Evolutionary conservation across 305 asterid genomes (phyloP).

Genomic region (Withania somnifera): DNA sequence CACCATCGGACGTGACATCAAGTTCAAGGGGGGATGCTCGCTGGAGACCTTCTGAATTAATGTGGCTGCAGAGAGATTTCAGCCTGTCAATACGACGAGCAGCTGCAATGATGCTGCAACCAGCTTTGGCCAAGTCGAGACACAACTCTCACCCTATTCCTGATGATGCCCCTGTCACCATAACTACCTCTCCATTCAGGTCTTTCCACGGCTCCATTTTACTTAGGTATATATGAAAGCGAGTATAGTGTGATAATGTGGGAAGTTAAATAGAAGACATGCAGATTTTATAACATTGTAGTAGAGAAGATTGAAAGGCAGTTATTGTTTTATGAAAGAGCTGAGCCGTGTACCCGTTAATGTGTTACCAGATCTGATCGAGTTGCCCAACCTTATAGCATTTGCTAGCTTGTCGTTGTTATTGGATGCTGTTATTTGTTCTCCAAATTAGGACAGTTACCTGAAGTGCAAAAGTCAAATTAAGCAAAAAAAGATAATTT

Average conservation of each 20-base stretch:
- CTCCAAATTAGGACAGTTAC: too few relatives aligned
- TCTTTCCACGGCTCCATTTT: neutral
- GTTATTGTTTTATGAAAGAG: neutral
- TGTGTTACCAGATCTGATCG: neutral
- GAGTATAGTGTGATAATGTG: neutral
- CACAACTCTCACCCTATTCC: constrained; percentile 36
- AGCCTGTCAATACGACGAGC: constrained; percentile 28
- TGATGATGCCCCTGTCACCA: constrained; percentile 43
- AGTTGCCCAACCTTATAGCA: neutral
- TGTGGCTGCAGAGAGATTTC: constrained; percentile 1
- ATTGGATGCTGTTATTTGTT: too few relatives aligned
- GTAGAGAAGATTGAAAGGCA: neutral
- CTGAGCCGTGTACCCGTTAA: neutral
- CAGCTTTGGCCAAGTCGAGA: constrained; percentile 34
- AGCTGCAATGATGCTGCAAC: constrained; percentile 35
- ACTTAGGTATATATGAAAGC: neutral
- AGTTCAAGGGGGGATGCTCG: constrained; percentile 28
- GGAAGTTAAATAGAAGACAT: neutral
- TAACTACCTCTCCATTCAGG: neutral
- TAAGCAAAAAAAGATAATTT: too few relatives aligned
- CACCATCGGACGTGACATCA: constrained; percentile 15
- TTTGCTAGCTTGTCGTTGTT: too few relatives aligned
- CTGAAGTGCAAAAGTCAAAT: too few relatives aligned
- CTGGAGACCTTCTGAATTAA: neutral
- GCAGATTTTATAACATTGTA: neutral